Percentiles rank a stretch among this genome's conserved stretches.
phyloP scores from a whole-genome alignment of 179 eudicot genomes.

The Sideroxylon spinosum region DNA sequence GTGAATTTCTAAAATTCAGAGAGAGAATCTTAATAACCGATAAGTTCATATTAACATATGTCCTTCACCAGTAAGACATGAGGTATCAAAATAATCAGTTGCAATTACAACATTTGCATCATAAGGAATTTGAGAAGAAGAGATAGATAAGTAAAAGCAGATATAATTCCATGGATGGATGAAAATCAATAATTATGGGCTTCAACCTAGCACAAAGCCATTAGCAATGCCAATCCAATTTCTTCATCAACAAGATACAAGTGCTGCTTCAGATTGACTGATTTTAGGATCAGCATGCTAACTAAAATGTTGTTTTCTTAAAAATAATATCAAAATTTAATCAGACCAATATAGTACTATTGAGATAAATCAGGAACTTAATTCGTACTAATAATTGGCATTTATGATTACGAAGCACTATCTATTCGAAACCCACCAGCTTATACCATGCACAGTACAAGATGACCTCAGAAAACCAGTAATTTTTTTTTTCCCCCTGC shows the following conservation, averaged over 20 bases:
- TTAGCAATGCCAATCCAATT: not conserved
- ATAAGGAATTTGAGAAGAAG: not conserved
- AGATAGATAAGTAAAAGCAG: not conserved
- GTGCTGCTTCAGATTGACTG: not conserved
- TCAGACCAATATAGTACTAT: not conserved
- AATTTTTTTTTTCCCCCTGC: not conserved
- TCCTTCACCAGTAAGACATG: conserved; percentile 1
- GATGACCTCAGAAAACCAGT: not conserved
- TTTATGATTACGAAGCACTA: not conserved
- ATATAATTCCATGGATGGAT: not conserved
- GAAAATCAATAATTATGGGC: not conserved
- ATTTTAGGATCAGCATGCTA: too few relatives aligned
- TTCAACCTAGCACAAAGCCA: conserved; percentile 1
- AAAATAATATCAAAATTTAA: too few relatives aligned
- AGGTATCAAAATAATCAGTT: not conserved
- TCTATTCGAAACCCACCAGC: not conserved
- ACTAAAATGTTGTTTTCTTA: too few relatives aligned
- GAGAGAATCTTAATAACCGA: not conserved
- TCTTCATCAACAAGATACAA: not conserved
- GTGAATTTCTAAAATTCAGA: conserved; percentile 10
- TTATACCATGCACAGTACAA: not conserved
- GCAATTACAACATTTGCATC: not conserved
- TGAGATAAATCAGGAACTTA: not conserved
- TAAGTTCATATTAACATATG: not conserved
- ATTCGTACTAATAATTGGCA: not conserved